phyloP scores from a whole-genome alignment of 208 protist species.

The Blechomonas ayalai region DNA sequence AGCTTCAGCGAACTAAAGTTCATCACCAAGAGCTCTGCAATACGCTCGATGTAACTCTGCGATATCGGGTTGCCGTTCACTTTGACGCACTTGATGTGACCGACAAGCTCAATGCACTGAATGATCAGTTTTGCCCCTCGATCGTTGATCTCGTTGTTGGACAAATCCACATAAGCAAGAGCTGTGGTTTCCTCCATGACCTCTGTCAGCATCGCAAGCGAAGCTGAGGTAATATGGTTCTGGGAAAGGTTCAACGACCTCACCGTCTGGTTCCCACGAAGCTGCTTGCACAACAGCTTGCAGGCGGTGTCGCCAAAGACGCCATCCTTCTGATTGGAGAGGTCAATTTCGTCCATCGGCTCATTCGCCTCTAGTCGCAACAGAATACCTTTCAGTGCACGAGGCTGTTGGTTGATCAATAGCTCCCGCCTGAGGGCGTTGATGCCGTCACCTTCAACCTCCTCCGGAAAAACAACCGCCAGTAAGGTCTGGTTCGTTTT shows the following conservation, averaged over 20 bases:
- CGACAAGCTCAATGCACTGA: constrained; percentile 23
- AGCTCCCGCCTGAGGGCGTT: constrained; percentile 40
- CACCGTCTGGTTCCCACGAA: constrained; percentile 40
- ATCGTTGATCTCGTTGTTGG: constrained; percentile 69
- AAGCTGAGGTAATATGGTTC: constrained; percentile 59
- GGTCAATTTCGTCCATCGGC: constrained; percentile 30
- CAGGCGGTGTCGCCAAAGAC: constrained; percentile 51
- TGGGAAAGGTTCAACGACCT: constrained; percentile 39
- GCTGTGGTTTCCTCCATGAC: constrained; percentile 37
- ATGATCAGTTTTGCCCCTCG: constrained; percentile 39
- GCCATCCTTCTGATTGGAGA: constrained; percentile 25
- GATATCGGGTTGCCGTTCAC: constrained; percentile 53
- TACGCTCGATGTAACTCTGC: constrained; percentile 17
- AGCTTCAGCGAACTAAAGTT: constrained; percentile 62
- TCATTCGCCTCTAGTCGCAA: constrained; percentile 42
- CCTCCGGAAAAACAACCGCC: constrained; percentile 22
- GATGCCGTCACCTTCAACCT: constrained; percentile 15
- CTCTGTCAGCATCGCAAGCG: constrained; percentile 47
- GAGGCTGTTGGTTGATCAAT: constrained; percentile 58
- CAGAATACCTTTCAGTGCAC: constrained; percentile 48
- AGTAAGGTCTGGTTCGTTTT: constrained; percentile 41
- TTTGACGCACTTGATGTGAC: constrained; percentile 31
- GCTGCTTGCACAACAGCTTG: constrained; percentile 36
- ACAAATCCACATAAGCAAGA: constrained; percentile 51
- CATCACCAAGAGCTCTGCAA: constrained; percentile 57